These are phyloP conservation scores for Colletotrichum zoysiae DNA, from an alignment of 2,329 filamentous ascomycete species.

Conservation along the genomic window DNA sequence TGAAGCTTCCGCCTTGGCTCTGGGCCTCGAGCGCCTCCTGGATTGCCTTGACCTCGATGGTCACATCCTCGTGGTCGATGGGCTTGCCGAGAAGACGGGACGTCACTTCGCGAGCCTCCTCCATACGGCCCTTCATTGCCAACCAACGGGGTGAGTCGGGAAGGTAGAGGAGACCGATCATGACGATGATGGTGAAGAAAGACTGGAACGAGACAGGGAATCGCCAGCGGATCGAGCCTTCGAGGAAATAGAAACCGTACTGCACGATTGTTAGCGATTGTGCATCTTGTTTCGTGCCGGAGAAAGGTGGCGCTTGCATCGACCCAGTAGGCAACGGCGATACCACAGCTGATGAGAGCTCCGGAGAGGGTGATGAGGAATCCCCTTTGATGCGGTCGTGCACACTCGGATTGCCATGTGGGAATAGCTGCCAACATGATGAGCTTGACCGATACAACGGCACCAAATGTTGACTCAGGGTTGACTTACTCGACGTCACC, in stretches of 20 bases:
- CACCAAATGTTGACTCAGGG: too few species aligned
- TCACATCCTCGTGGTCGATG: slow-evolving; percentile 46
- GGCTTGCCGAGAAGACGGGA: slow-evolving; percentile 46
- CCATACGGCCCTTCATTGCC: slow-evolving; percentile 49
- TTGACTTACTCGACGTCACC: slow-evolving; percentile 46
- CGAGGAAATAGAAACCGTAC: slow-evolving; percentile 50
- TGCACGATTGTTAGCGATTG: background rate
- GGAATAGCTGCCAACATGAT: slow-evolving; percentile 43
- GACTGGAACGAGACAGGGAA: slow-evolving; percentile 51
- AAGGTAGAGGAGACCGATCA: slow-evolving; percentile 51
- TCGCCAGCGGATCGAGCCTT: slow-evolving; percentile 49
- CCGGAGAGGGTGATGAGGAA: slow-evolving; percentile 48
- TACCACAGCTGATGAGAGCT: slow-evolving; percentile 48
- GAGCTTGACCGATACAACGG: background rate
- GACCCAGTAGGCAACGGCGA: slow-evolving; percentile 51
- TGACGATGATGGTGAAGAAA: slow-evolving; percentile 50
- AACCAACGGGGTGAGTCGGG: slow-evolving; percentile 54
- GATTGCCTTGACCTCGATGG: slow-evolving; percentile 42
- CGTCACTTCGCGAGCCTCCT: slow-evolving; percentile 46
- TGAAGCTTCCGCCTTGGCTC: slow-evolving; percentile 44
- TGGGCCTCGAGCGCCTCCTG: slow-evolving; percentile 47
- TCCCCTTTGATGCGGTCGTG: slow-evolving; percentile 46
- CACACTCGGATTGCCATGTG: slow-evolving; percentile 49
- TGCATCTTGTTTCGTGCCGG: background rate
- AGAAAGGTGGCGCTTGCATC: slow-evolving; percentile 26